phyloP scores from a whole-genome alignment of 768 basidiomycete genomes.

The Lentinula raphanica region DNA sequence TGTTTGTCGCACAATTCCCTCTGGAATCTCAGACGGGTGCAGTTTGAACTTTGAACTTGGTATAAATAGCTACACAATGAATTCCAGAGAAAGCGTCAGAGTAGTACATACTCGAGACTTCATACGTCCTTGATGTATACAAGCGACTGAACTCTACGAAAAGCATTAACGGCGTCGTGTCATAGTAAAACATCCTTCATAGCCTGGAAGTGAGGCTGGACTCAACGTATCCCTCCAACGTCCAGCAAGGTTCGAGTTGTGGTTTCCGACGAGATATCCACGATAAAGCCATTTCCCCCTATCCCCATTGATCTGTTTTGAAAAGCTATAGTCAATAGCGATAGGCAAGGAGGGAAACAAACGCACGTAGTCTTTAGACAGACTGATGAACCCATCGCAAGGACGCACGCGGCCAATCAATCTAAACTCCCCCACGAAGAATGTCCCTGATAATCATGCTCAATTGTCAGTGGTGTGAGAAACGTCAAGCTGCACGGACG shows the following conservation, averaged over 20 bases:
- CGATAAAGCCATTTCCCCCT: slow-evolving; percentile 85
- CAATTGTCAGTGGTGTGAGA: slow-evolving; percentile 2
- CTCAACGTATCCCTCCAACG: slow-evolving; percentile 85
- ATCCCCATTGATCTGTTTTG: slow-evolving; percentile 53
- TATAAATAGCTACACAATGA: no score
- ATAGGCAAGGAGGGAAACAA: slow-evolving; percentile 4
- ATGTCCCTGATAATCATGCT: slow-evolving; percentile 54
- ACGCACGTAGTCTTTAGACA: slow-evolving; percentile 82
- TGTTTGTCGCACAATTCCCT: no score
- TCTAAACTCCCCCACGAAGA: slow-evolving; percentile 90
- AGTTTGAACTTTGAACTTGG: no score
- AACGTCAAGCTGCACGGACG: not conserved
- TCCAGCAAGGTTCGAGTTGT: slow-evolving; percentile 69
- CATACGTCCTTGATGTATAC: no score
- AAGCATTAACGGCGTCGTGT: slow-evolving; percentile 45
- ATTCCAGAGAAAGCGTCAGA: no score
- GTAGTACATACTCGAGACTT: no score
- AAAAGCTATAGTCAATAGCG: slow-evolving; percentile 1
- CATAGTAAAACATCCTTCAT: slow-evolving; percentile 86
- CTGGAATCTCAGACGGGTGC: no score
- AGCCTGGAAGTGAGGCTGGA: slow-evolving; percentile 55
- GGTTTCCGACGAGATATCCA: slow-evolving; percentile 71
- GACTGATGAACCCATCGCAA: slow-evolving; percentile 73
- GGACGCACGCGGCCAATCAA: slow-evolving; percentile 75
- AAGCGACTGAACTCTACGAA: no score